A percentile compares a stretch with the other conserved stretches of the same genome.
Evolutionary conservation across 495 filamentous ascomycete genomes (phyloP).

Genomic region (Corynascus novoguineensis): DNA sequence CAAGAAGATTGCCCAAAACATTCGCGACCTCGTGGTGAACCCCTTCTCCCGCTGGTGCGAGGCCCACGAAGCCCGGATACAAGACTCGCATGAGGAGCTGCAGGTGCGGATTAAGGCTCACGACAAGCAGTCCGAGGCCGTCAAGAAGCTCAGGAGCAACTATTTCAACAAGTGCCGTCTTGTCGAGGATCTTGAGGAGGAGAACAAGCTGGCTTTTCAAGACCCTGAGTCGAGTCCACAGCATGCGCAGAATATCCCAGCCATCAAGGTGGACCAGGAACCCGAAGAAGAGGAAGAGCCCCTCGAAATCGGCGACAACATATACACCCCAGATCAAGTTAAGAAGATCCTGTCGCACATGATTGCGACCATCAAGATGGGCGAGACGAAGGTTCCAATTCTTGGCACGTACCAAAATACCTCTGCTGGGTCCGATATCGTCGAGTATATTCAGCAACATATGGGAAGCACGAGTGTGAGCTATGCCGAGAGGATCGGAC

Average conservation of each 20-base stretch:
- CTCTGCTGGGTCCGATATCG: conserved; percentile 83
- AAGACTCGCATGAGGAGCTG: conserved; percentile 90
- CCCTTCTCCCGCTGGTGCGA: conserved; percentile 96
- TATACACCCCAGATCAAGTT: conserved; percentile 74
- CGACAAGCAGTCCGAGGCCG: conserved; percentile 81
- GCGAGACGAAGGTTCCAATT: conserved; percentile 90
- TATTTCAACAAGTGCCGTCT: conserved; percentile 99
- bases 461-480: conserved; percentile 77
- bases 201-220: conserved; percentile 96
- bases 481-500: conserved; percentile 87
- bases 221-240: conserved; percentile 58
- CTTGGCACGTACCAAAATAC: conserved; percentile 91
- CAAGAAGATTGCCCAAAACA: conserved; percentile 90
- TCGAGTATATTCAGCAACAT: conserved; percentile 86
- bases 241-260: conserved; percentile 44
- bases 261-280: conserved; percentile 54
- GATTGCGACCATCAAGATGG: conserved; percentile 76
- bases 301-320: conserved; percentile 83
- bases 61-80: conserved; percentile 81
- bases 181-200: conserved; percentile 93
- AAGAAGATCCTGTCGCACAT: conserved; percentile 87
- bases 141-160: conserved; percentile 85
- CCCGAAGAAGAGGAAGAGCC: conserved; percentile 62
- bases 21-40: conserved; percentile 88
- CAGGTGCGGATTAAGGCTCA: conserved; percentile 83